Percentiles rank a stretch among this genome's conserved stretches.
phyloP scores from a whole-genome alignment of 805 yeast species.

The Candida ulmi region DNA sequence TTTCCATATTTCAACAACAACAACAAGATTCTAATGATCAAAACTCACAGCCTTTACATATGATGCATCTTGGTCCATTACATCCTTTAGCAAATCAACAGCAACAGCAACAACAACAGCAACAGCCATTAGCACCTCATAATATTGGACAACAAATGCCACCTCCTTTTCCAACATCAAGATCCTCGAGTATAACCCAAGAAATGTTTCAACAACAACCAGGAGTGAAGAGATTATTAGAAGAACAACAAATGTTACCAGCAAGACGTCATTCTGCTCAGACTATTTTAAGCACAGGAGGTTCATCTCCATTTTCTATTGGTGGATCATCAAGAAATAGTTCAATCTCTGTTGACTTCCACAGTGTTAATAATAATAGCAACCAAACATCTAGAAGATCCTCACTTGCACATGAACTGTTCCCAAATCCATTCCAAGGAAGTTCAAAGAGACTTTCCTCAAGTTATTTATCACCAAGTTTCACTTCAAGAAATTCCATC shows the following conservation, averaged over 20 bases:
- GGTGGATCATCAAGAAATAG: constrained; percentile 35
- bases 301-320: constrained; percentile 28
- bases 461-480: constrained; percentile 15
- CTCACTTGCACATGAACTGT: constrained; percentile 37
- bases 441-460: constrained; percentile 14
- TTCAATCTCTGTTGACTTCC: constrained; percentile 31
- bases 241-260: constrained; percentile 19
- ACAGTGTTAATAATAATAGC: constrained; percentile 20
- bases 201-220: constrained; percentile 20
- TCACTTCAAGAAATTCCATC: constrained; percentile 18
- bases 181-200: constrained; percentile 21
- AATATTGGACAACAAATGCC: constrained; percentile 14
- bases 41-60: background rate
- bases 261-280: constrained; percentile 24
- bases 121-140: constrained; percentile 1
- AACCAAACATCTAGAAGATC: constrained; percentile 33
- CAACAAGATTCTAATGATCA: constrained; percentile 1
- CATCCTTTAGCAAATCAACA: constrained; percentile 2
- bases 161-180: constrained; percentile 11
- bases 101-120: constrained; percentile 6
- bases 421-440: constrained; percentile 26
- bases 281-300: constrained; percentile 17
- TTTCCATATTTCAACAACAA: constrained; percentile 13
- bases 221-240: constrained; percentile 23
- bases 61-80: constrained; percentile 1